These are phyloP conservation scores for Rhizopogon salebrosus DNA, from an alignment of 768 basidiomycete species.

Conservation along the genomic window DNA sequence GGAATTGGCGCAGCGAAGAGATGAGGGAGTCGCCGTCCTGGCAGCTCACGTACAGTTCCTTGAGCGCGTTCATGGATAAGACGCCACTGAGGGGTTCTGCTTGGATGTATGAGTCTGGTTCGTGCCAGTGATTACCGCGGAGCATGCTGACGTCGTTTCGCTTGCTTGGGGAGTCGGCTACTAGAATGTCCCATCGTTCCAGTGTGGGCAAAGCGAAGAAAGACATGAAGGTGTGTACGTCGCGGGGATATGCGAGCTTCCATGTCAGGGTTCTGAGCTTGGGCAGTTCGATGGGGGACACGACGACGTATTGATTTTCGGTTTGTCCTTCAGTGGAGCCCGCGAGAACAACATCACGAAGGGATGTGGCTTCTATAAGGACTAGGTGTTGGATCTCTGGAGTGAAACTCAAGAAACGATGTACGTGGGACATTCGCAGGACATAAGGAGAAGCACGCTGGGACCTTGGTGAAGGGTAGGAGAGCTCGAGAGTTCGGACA, in stretches of 20 bases:
- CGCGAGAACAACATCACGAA: conserved; percentile 28
- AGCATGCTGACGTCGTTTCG: conserved; percentile 21
- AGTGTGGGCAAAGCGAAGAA: conserved; percentile 36
- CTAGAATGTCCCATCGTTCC: conserved; percentile 38
- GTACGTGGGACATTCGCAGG: conserved; percentile 36
- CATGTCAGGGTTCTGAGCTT: conserved; percentile 42
- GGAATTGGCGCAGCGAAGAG: conserved; percentile 36
- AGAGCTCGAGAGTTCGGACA: conserved; percentile 38
- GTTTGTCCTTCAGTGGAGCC: conserved; percentile 7
- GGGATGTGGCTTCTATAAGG: conserved; percentile 37
- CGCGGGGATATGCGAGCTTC: conserved; percentile 39
- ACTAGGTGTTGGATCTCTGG: conserved; percentile 38
- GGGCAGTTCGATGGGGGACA: conserved; percentile 27
- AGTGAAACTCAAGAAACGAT: conserved; percentile 31
- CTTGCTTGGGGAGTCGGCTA: conserved; percentile 30
- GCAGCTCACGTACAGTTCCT: conserved; percentile 40
- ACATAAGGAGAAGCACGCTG: conserved; percentile 25
- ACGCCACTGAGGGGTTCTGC: conserved; percentile 21
- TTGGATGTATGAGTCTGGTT: conserved; percentile 26
- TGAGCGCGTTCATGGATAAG: conserved; percentile 27
- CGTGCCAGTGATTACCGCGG: conserved; percentile 25
- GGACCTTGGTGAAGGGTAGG: conserved; percentile 29
- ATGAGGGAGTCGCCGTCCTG: conserved; percentile 33
- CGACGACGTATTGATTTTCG: conserved; percentile 8
- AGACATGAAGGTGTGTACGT: conserved; percentile 39